These are phyloP conservation scores for Posidonia oceanica DNA, from an alignment of 116 monocot genomes.

Conservation along the genomic window DNA sequence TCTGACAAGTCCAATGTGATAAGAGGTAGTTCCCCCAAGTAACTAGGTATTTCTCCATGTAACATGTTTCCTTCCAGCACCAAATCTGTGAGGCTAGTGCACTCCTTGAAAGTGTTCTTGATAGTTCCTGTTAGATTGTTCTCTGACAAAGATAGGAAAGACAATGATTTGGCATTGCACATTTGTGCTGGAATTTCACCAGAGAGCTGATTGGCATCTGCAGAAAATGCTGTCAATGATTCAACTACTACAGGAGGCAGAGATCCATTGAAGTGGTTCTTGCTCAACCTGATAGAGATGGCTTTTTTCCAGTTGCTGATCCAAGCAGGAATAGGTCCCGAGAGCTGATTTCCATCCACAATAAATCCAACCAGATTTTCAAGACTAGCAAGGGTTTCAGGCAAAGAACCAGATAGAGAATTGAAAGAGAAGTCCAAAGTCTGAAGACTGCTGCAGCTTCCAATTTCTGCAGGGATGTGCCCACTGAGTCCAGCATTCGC, in stretches of 20 bases:
- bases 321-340: slow-evolving; percentile 58
- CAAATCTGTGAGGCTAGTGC: slow-evolving; percentile 38
- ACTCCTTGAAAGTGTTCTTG: slow-evolving; percentile 43
- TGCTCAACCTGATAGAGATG: slow-evolving; percentile 37
- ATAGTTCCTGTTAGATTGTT: slow-evolving; percentile 55
- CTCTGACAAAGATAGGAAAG: slow-evolving; percentile 43
- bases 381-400: slow-evolving; percentile 37
- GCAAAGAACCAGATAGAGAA: slow-evolving; percentile 58
- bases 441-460: slow-evolving; percentile 43
- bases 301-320: slow-evolving; percentile 55
- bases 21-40: slow-evolving; percentile 38
- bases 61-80: slow-evolving; percentile 51
- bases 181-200: slow-evolving; percentile 26
- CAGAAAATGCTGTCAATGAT: slow-evolving; percentile 17
- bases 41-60: slow-evolving; percentile 49
- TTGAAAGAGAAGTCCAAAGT: slow-evolving; percentile 76
- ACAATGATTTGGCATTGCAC: slow-evolving; percentile 15
- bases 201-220: slow-evolving; percentile 23
- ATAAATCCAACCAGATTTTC: slow-evolving; percentile 45
- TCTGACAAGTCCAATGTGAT: slow-evolving; percentile 44
- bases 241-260: slow-evolving; percentile 21
- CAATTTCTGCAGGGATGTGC: slow-evolving; percentile 44
- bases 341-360: slow-evolving; percentile 64
- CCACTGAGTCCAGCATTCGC: slow-evolving; percentile 57
- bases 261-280: slow-evolving; percentile 56